Percentiles rank a stretch among this genome's conserved stretches.
Evolutionary conservation across 352 stramenopile species (phyloP).

Genomic region (Globisporangium cederbergense): DNA sequence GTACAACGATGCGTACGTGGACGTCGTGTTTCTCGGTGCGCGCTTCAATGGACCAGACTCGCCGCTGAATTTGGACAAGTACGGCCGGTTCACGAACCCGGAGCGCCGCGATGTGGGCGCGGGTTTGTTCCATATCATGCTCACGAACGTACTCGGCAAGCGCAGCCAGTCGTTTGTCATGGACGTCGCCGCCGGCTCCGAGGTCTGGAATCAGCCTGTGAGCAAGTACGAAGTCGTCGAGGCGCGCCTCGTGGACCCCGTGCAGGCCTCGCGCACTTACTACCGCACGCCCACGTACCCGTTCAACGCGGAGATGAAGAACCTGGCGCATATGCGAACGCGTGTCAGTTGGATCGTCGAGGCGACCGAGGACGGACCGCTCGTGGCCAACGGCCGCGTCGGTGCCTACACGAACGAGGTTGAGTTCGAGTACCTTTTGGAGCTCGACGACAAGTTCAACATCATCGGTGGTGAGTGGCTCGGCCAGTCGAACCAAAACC

Average conservation of each 20-base stretch:
- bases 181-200: constrained; percentile 41
- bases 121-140: constrained; percentile 47
- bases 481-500: constrained; percentile 38
- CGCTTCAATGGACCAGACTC: constrained; percentile 31
- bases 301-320: constrained; percentile 6
- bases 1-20: constrained; percentile 31
- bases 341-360: constrained; percentile 63
- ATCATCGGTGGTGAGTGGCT: constrained; percentile 76
- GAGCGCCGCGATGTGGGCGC: constrained; percentile 39
- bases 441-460: constrained; percentile 54
- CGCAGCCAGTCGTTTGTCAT: constrained; percentile 47
- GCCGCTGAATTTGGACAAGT: constrained; percentile 28
- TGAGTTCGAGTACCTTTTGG: constrained; percentile 70
- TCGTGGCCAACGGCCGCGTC: constrained; percentile 39
- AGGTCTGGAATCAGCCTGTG: constrained; percentile 63
- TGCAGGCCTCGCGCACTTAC: not conserved
- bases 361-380: constrained; percentile 43
- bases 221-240: constrained; percentile 43
- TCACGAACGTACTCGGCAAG: constrained; percentile 46
- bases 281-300: not conserved
- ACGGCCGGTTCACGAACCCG: constrained; percentile 36
- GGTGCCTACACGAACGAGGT: constrained; percentile 46
- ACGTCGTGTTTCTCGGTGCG: constrained; percentile 36
- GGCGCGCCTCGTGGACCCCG: constrained; percentile 18
- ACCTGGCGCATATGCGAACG: constrained; percentile 18